phyloP scores from a whole-genome alignment of 1,284 basidiomycete genomes.

The Fomes fomentarius region DNA sequence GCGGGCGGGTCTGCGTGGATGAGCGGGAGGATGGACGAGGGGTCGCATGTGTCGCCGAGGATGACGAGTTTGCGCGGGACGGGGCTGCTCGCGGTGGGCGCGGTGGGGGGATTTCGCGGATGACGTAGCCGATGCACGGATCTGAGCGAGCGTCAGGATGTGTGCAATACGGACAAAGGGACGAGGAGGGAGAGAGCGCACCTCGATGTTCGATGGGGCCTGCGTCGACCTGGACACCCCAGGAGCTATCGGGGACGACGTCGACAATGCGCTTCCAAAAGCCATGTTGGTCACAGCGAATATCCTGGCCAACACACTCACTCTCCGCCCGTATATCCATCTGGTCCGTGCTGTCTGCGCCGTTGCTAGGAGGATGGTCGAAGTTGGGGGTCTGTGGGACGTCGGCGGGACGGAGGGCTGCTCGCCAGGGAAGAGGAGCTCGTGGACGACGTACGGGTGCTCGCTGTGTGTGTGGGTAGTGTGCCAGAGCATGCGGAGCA shows the following conservation, averaged over 20 bases:
- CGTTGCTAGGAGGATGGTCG: too few relatives aligned
- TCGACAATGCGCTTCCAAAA: slow-evolving; percentile 63
- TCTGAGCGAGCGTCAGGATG: slow-evolving; percentile 45
- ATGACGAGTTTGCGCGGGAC: slow-evolving; percentile 53
- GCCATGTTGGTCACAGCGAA: slow-evolving; percentile 64
- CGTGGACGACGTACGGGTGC: slow-evolving; percentile 81
- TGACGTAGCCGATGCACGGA: slow-evolving; percentile 82
- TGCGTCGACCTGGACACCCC: slow-evolving; percentile 65
- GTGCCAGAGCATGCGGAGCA: slow-evolving; percentile 74
- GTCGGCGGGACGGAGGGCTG: slow-evolving; percentile 58
- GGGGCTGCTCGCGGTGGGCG: slow-evolving; percentile 34
- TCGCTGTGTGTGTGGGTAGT: slow-evolving; percentile 70
- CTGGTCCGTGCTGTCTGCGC: slow-evolving; percentile 30
- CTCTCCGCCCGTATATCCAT: slow-evolving; percentile 49
- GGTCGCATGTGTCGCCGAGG: slow-evolving; percentile 70
- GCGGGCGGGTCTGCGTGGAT: slow-evolving; percentile 38
- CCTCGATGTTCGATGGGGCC: slow-evolving; percentile 85
- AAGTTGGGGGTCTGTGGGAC: too few relatives aligned
- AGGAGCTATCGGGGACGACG: slow-evolving; percentile 4
- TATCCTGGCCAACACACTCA: slow-evolving; percentile 70
- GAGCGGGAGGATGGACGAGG: slow-evolving; percentile 58
- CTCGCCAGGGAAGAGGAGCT: slow-evolving; percentile 66
- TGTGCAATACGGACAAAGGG: neutral
- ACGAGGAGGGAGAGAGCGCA: slow-evolving; percentile 34
- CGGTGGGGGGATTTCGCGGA: slow-evolving; percentile 61